Percentiles rank a stretch among this genome's conserved stretches.
Evolutionary conservation across 2,329 filamentous ascomycete genomes (phyloP).

Genomic region (Hypoxylon sp.): DNA sequence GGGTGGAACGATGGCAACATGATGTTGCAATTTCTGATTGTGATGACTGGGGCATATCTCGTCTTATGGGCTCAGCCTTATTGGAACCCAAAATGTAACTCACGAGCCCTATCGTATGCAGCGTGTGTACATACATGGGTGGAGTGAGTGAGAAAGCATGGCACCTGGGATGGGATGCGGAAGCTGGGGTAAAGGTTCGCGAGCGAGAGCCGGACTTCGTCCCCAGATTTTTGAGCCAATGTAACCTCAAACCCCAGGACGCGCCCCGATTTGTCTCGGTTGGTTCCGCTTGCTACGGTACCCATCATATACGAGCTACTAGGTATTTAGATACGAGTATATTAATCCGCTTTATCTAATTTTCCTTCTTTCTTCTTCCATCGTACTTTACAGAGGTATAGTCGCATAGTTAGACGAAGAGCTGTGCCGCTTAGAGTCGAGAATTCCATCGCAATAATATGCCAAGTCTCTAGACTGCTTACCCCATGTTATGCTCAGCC

Average conservation of each 20-base stretch:
- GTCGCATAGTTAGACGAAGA: neutral
- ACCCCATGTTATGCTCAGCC: neutral
- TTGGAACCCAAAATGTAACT: slow-evolving; percentile 10
- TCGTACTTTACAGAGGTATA: neutral
- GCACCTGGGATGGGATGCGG: slow-evolving; percentile 8
- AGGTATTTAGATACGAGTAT: neutral
- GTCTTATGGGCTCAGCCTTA: slow-evolving; percentile 30
- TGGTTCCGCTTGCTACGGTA: slow-evolving; percentile 4
- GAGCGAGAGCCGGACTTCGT: slow-evolving; percentile 15
- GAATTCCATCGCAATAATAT: slow-evolving; percentile 12
- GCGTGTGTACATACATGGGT: neutral
- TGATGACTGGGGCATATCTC: neutral
- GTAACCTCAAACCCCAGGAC: slow-evolving; percentile 25
- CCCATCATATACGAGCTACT: neutral
- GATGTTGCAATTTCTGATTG: slow-evolving; percentile 33
- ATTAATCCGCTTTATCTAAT: neutral
- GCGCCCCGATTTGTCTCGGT: slow-evolving; percentile 16
- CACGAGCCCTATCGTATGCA: slow-evolving; percentile 10
- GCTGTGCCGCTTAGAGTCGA: slow-evolving; percentile 9
- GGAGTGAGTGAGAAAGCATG: slow-evolving; percentile 6
- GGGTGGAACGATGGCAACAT: slow-evolving; percentile 33
- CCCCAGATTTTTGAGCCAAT: slow-evolving; percentile 33
- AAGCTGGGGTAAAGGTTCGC: slow-evolving; percentile 14
- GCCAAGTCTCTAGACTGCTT: slow-evolving; percentile 7
- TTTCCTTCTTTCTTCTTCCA: neutral